phyloP scores from a whole-genome alignment of 257 asterid genomes.

The Petunia axillaris region DNA sequence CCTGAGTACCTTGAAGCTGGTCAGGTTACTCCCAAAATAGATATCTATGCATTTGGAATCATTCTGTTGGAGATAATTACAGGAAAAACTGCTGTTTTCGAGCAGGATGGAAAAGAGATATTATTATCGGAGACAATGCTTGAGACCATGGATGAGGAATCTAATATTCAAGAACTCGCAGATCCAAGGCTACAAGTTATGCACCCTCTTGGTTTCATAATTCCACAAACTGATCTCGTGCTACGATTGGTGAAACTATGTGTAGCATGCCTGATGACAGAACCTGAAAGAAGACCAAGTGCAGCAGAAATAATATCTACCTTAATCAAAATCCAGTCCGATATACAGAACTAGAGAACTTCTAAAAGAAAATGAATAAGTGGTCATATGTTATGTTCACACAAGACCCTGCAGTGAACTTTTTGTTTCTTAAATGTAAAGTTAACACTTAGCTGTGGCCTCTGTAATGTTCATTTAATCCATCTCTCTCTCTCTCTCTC shows the following conservation, averaged over 20 bases:
- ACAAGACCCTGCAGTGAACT: background rate
- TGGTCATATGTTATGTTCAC: background rate
- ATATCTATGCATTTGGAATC: conserved; percentile 69
- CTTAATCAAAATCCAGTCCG: conserved; percentile 57
- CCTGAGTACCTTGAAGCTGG: conserved; percentile 55
- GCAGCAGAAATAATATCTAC: conserved; percentile 55
- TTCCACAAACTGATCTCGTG: conserved; percentile 56
- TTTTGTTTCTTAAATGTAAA: background rate
- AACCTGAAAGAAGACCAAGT: conserved; percentile 53
- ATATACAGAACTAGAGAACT: conserved; percentile 44
- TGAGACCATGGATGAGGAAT: conserved; percentile 29
- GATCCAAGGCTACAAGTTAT: conserved; percentile 60
- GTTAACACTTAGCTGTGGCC: background rate
- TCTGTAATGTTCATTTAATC: background rate
- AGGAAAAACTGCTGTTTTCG: conserved; percentile 50
- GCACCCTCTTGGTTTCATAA: conserved; percentile 65
- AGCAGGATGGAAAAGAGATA: conserved; percentile 46
- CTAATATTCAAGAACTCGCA: conserved; percentile 36
- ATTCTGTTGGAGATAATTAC: conserved; percentile 66
- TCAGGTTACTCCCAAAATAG: conserved; percentile 52
- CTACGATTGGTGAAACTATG: conserved; percentile 49
- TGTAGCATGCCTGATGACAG: conserved; percentile 49
- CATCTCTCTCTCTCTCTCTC: background rate
- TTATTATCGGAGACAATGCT: conserved; percentile 41
- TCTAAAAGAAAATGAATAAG: conserved; percentile 28